phyloP scores from a whole-genome alignment of 106 monocot species.

The Vanilla planifolia region DNA sequence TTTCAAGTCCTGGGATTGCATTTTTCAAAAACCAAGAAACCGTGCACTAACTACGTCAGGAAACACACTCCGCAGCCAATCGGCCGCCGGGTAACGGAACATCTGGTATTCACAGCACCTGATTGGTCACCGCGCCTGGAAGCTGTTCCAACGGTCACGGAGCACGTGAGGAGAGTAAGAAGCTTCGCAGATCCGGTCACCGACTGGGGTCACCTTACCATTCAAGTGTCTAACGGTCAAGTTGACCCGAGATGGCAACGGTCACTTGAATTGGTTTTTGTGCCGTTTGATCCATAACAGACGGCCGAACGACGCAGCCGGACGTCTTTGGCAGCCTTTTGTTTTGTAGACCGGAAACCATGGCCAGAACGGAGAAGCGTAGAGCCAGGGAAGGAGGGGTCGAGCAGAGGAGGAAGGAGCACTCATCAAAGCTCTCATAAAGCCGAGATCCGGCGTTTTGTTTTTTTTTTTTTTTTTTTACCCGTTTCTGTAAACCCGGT shows the following conservation, averaged over 20 bases:
- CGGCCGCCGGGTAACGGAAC: too few relatives aligned
- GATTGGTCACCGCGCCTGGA: neutral
- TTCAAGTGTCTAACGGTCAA: constrained; percentile 29
- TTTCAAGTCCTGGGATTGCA: too few relatives aligned
- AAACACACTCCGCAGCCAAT: too few relatives aligned
- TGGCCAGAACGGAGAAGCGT: constrained; percentile 1
- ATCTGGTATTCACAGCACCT: too few relatives aligned
- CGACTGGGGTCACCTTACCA: neutral
- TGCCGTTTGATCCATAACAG: constrained; percentile 29
- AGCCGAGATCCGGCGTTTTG: neutral
- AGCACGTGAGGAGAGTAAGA: constrained; percentile 14
- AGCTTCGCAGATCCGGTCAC: constrained; percentile 13
- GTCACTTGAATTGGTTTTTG: constrained; percentile 10
- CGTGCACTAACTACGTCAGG: too few relatives aligned
- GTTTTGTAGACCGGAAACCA: neutral
- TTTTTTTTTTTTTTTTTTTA: constrained; percentile 7
- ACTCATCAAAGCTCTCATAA: constrained; percentile 6
- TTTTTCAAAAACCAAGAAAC: too few relatives aligned
- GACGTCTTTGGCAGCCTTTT: neutral
- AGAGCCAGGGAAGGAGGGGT: neutral
- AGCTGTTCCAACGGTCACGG: constrained; percentile 18
- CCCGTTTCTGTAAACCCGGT: neutral
- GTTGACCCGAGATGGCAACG: constrained; percentile 19
- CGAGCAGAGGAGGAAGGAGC: constrained; percentile 1
- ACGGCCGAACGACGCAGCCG: constrained; percentile 5